Base-by-base conservation (phyloP, 306 rosid species). In the Cucurbita argyrosperma region DNA sequence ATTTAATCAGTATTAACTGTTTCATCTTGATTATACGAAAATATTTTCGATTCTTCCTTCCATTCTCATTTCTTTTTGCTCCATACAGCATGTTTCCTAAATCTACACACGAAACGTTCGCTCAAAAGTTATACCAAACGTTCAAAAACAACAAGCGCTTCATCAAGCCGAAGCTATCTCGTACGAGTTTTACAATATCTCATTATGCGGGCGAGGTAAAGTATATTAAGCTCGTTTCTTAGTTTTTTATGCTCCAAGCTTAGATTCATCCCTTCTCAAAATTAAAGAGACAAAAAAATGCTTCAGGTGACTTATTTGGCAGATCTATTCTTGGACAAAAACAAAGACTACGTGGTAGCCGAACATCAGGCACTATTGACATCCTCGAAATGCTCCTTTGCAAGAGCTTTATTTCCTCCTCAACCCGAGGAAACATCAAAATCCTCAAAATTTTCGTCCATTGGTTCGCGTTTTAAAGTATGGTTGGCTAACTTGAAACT, bases 121-220 rank as follows among this genome's bases (percentile, higher is more conserved):
- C 99, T 81, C 99, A 95, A 88, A 95, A 95, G 84, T 83, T 95
- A 83, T 95, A 95, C 82, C 97, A 91, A 86, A 95, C 97, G 64
- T 91, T 95, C 91, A 88, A 87, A 82, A 91, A 82, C 86, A 85
- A 95, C 93, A 95, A 89, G 87, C 97, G 99, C 63, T 95, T 95
- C 38, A 87, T 95, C 84, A 91, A 95, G 80, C 99, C 99, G 72
- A 95, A 95, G 82, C 96, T 95, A 77, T 95, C 99, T 71, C 97
- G 96, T 74, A 95, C 99, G 13, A 95, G 95, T 86, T 95, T 95
- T 78, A 84, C 92, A 23, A 89, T 95, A 74, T 88, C 88, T 82
- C 99, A 95, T 82, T 95, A 95, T 71, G 99, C 99, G 4, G 99
- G 99, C 78, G 99, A 95, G 99, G 99, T 95, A 82, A 53, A 78